Conservation (phyloP, 768 basidiomycete genomes). For the Chalciporus pseudorubinellus region DNA sequence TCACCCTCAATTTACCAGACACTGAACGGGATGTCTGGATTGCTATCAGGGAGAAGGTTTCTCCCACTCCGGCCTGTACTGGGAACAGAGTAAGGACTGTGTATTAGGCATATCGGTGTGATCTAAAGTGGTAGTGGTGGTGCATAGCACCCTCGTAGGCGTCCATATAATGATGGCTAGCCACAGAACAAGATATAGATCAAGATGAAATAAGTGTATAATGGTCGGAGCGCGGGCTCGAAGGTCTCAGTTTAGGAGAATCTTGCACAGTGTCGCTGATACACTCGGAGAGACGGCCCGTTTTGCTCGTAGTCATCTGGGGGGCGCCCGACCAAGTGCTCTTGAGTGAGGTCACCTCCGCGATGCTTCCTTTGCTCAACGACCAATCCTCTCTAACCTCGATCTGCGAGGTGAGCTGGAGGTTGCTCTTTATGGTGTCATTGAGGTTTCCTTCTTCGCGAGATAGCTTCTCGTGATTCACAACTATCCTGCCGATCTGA, state of each 20-base stretch:
- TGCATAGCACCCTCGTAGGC: too few species aligned
- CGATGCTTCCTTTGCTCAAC: neutral
- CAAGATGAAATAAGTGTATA: neutral
- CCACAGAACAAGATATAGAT: neutral
- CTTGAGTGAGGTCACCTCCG: neutral
- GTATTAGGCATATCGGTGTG: too few species aligned
- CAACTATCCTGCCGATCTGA: constrained; percentile 17
- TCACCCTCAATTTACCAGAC: too few species aligned
- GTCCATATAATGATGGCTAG: too few species aligned
- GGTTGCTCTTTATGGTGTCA: constrained; percentile 1
- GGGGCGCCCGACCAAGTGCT: neutral
- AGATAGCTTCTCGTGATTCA: constrained; percentile 12
- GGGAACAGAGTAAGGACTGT: too few species aligned
- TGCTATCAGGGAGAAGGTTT: too few species aligned
- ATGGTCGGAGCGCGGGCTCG: neutral
- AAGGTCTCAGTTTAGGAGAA: too few species aligned
- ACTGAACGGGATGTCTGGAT: too few species aligned
- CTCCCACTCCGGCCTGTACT: too few species aligned
- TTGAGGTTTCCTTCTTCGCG: neutral
- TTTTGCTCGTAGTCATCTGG: neutral
- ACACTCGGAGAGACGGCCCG: too few species aligned
- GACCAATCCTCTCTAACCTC: constrained; percentile 8
- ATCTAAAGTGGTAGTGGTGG: too few species aligned
- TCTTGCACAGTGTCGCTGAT: too few species aligned
- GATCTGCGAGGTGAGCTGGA: constrained; percentile 19